Base-by-base conservation (phyloP, 1,284 basidiomycete genomes). In the Anthracocystis setariae region DNA sequence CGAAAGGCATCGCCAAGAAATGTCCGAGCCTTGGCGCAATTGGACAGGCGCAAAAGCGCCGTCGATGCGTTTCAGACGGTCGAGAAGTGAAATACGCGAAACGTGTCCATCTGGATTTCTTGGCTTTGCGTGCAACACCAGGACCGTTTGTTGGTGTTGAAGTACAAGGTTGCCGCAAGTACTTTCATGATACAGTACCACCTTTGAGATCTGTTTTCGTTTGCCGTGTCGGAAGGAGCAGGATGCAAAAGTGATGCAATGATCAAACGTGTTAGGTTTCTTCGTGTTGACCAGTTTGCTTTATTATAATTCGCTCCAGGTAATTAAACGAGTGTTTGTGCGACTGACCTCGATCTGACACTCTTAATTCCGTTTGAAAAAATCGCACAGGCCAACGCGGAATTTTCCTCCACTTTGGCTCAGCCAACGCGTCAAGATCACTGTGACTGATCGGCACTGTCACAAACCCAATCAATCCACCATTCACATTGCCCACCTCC, bases 11-110 rank as follows among this genome's bases (percentile, higher is more conserved):
- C 52, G 59, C 59, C 59, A 61, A 54, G 59, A 61, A 45, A 44
- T 24, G 42, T 42, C 37, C 27, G 32, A 46, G 24, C 33, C 60
- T 63, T 63, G 60, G 60, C 60, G 33, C 60, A 56, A 47, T 63
- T 56, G 37, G 60, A 56, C 53, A 25, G 44, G 49, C 39, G 35
- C 17, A 13, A 18, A 10, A 18, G 46, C 24, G 29, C 18, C 39
- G 20, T 20, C 17, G 27, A 12, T 27, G 32, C 29, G 18, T 35
- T 35, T 23, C 13, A 5, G 18, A 10, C 35, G 23, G 18, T 8
- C 29, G 1, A 17, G 5, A 32, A 7, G 18, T 29, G 20, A 32
- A 9, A 40, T 40, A 21, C 17, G 20, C 18, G 21, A 10, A 44
- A 52, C 50, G 50, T 54, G 35, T 24, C 25, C 32, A 8, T 8